phyloP scores from a whole-genome alignment of 176 grass and related monocot genomes.

The Panicum miliaceum region DNA sequence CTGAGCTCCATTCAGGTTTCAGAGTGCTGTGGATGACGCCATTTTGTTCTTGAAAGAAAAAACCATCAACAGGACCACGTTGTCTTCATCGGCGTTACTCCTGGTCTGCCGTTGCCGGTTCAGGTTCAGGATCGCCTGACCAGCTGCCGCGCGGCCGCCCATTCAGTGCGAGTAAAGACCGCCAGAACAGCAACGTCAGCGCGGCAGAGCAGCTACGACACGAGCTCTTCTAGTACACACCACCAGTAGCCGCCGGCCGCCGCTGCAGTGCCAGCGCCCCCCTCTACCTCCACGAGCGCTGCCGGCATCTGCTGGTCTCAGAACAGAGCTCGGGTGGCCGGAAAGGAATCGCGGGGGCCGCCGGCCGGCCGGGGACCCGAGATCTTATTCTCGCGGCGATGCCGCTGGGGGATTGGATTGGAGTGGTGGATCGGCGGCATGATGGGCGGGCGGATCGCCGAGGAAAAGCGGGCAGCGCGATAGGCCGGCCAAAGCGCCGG shows the following conservation, averaged over 20 bases:
- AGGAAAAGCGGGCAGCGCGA: conserved; percentile 33
- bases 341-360: background rate
- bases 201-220: background rate
- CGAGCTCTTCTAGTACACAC: background rate
- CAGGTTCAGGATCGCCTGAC: conserved; percentile 9
- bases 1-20: background rate
- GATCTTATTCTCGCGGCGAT: background rate
- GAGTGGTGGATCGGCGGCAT: conserved; percentile 33
- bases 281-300: background rate
- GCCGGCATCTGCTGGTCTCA: background rate
- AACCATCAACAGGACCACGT: background rate
- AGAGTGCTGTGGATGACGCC: conserved; percentile 14
- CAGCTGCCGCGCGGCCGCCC: background rate
- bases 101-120: background rate
- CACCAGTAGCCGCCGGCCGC: background rate
- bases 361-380: background rate
- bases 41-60: background rate
- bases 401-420: background rate
- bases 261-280: background rate
- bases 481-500: conserved; percentile 39
- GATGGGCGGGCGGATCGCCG: conserved; percentile 24
- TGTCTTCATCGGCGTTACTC: background rate
- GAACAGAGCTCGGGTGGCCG: background rate
- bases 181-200: conserved; percentile 11
- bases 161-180: conserved; percentile 22